phyloP scores from a whole-genome alignment of 1,139 yeast genomes.

The Arxiozyma slooffiae region DNA sequence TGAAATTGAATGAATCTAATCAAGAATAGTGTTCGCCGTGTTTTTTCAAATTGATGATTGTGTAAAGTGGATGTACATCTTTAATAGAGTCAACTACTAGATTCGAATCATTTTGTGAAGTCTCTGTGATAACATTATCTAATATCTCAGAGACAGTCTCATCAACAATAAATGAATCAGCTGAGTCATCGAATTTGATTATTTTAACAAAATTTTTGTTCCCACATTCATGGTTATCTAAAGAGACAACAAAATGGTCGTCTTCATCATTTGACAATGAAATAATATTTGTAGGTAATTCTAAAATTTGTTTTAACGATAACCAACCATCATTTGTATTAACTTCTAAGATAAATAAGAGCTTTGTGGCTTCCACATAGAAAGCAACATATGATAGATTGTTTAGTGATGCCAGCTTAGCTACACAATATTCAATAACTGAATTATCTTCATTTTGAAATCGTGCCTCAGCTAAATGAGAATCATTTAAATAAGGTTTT shows the following conservation, averaged over 20 bases:
- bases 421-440: conserved; percentile 44
- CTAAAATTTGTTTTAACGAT: conserved; percentile 28
- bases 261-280: conserved; percentile 31
- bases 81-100: conserved; percentile 26
- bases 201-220: conserved; percentile 28
- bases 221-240: conserved; percentile 35
- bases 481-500: conserved; percentile 42
- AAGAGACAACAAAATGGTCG: conserved; percentile 36
- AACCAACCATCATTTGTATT: conserved; percentile 26
- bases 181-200: conserved; percentile 27
- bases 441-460: conserved; percentile 47
- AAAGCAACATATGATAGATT: conserved; percentile 35
- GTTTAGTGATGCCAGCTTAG: conserved; percentile 36
- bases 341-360: conserved; percentile 38
- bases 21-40: conserved; percentile 60
- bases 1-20: conserved; percentile 2
- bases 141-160: conserved; percentile 13
- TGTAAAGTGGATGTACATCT: conserved; percentile 57
- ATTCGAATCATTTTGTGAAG: conserved; percentile 20
- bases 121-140: conserved; percentile 13
- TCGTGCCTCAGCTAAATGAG: conserved; percentile 58
- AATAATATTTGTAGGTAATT: conserved; percentile 30
- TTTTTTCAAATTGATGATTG: conserved; percentile 58
- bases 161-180: conserved; percentile 32
- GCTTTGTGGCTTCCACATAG: conserved; percentile 49